Percentiles rank a stretch among this genome's conserved stretches.
phyloP scores from a whole-genome alignment of 352 stramenopile genomes.

The Phytophthora crassamura region DNA sequence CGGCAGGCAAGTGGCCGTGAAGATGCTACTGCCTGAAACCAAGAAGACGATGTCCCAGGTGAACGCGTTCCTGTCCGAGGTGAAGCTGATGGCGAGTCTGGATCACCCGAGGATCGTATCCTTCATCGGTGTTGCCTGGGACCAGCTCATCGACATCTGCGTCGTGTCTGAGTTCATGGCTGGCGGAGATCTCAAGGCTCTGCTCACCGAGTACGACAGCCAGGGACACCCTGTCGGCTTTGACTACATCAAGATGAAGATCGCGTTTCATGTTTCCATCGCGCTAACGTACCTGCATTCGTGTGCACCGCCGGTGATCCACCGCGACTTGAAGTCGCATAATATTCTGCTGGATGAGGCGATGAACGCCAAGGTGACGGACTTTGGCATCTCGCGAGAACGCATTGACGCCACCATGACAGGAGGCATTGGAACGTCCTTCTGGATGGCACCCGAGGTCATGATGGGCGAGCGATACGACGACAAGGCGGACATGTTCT shows the following conservation, averaged over 20 bases:
- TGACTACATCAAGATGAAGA: constrained; percentile 41
- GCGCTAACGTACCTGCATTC: constrained; percentile 55
- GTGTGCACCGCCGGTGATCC: constrained; percentile 42
- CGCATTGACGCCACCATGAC: constrained; percentile 48
- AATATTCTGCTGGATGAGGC: constrained; percentile 44
- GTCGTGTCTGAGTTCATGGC: constrained; percentile 64
- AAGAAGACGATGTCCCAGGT: constrained; percentile 39
- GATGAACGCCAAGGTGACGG: constrained; percentile 43
- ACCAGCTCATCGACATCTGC: constrained; percentile 44
- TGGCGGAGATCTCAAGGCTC: constrained; percentile 39
- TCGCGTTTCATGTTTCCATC: constrained; percentile 39
- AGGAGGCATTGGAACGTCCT: constrained; percentile 45
- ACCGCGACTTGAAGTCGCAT: constrained; percentile 51
- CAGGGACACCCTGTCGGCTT: constrained; percentile 29
- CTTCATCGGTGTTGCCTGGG: constrained; percentile 55
- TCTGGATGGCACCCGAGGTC: no score
- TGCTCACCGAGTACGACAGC: constrained; percentile 39
- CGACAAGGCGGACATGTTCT: constrained; percentile 58
- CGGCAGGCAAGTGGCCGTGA: constrained; percentile 31
- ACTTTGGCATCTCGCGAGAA: constrained; percentile 48
- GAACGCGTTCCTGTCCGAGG: constrained; percentile 39
- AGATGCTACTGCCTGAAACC: constrained; percentile 37
- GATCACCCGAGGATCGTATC: constrained; percentile 49
- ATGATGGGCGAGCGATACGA: constrained; percentile 49
- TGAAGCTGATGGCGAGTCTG: constrained; percentile 42